Base-by-base conservation (phyloP, 2,329 filamentous ascomycete species). In the Ophiocordyceps sinensis region DNA sequence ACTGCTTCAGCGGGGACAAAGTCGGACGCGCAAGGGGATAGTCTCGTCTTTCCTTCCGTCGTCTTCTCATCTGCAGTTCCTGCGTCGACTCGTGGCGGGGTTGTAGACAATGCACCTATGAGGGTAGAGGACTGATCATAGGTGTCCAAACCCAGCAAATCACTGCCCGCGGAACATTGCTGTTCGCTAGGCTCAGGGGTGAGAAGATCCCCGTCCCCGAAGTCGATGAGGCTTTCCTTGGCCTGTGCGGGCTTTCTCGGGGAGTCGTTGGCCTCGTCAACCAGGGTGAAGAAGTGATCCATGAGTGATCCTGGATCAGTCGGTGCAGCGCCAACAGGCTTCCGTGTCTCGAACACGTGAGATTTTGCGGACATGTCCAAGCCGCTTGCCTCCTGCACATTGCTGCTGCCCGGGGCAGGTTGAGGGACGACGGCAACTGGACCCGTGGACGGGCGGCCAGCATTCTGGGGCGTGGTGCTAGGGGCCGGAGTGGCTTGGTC, bases 281-380 rank as follows among this genome's bases (percentile, higher is more conserved):
- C 19, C 10, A 52, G 37, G 12, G 47, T 41, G 19, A 49, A 48
- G 34, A 54, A 51, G 1, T 44, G 47, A 5, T 44, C 45, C 8
- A 51, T 40, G 10, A 56, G 45, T 9, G 46, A 42, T 2, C 35
- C 45, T 5, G 23, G 12, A 1, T 14, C 13, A 10, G 15, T 14
- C 8, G 23, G 12, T 1, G 17, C 13, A 10, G 15, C 14, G 13
- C 10, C 21, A 8, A 28, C 30, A 4, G 45, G 26, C 15, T 38
- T 43, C 5, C 14, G 13, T 29, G 19, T 5, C 21, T 9, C 5
- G 19, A 36, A 36, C 8, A 14, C 12, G 19, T 11, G 12, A 7
- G 17, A 9, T 3, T 36, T 23, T 14, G 30, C 5, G 5, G 30
- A 12, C 3, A 32, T 2, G 7, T 15, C 30, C n/a, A 15, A 6